Base-by-base conservation (phyloP, 306 rosid genomes). In the Albizia julibrissin region DNA sequence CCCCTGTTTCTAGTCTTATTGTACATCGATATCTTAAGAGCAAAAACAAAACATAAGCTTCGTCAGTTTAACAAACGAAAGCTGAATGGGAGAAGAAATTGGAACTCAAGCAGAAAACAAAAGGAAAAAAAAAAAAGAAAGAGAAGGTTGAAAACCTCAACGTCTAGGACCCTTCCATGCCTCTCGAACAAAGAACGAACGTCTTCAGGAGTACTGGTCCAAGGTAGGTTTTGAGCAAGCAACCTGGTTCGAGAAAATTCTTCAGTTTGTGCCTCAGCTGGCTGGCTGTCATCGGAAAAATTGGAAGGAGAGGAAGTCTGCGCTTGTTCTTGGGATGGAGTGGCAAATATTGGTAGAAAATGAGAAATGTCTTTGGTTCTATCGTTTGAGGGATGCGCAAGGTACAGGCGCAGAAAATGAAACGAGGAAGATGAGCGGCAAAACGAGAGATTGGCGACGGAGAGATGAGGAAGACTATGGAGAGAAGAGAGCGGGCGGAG, bases 211-310 rank as follows among this genome's bases (percentile, higher is more conserved):
- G 98, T 95, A 79, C 89, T 84, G 46, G 84, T 68, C 99, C 98
- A 95, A 61, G 99, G 99, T 14, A 93, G 83, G 84, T 95, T 95
- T 89, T 89, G 96, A 58, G 97, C 99, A 69, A 93, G 86, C 88
- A 95, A 76, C 81, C 98, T 90, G 46, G 86, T 84, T 11, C 49
- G 79, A 31, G 90, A 89, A 31, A 88, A 81, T 29, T 87, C 97
- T 65, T 89, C 84, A 2, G 87, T 22, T 37, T 68, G 47, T 68
- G 47, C 33, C 46, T 83, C 82, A 9, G 81, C n/a, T 13, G 58
- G 81, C 22, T 69, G 71, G 72, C 22, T 39, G 49, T 80, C 91
- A 15, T 42, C 27, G 22, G 83, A 33, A 72, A 66, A 46, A 72
- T 62, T 49, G 13, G 76, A 52, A 4, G 79, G 47, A 59, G 80